Percentiles rank a stretch among this genome's conserved stretches.
phyloP scores from a whole-genome alignment of 2,329 filamentous ascomycete genomes.

The Claviceps digitariae region DNA sequence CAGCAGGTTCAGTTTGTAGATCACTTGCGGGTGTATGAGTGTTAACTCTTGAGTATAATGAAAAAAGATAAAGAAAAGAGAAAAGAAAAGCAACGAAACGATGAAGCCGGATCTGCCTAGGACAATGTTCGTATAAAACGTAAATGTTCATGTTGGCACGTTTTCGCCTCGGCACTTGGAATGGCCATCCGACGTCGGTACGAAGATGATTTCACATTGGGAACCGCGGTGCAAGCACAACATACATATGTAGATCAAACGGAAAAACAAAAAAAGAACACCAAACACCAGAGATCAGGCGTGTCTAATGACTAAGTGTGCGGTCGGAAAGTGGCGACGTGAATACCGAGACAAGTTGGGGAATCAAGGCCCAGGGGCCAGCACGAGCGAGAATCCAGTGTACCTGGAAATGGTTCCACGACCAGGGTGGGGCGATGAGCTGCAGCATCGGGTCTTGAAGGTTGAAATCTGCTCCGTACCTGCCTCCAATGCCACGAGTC shows the following conservation, averaged over 20 bases:
- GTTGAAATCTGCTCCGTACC: background rate
- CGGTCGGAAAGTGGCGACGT: background rate
- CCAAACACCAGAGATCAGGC: background rate
- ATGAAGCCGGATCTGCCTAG: background rate
- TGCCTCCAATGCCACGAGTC: constrained; percentile 1
- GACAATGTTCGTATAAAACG: background rate
- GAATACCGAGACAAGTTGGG: background rate
- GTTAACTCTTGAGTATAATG: too few relatives aligned
- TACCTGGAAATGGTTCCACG: constrained; percentile 1
- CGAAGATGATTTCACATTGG: background rate
- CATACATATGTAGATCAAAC: too few relatives aligned
- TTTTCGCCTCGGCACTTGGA: background rate
- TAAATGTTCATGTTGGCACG: background rate
- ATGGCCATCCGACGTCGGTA: background rate
- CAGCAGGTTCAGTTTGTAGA: background rate
- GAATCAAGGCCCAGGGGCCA: background rate
- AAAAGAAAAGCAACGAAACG: background rate
- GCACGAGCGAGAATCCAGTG: background rate
- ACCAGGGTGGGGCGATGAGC: constrained; percentile 2
- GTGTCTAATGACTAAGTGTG: background rate
- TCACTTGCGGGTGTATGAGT: background rate
- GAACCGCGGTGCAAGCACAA: background rate
- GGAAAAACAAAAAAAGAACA: background rate
- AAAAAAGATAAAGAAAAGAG: background rate
- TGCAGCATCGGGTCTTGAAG: constrained; percentile 2